phyloP scores from a whole-genome alignment of 192 early-diverging fungal species.

The Haplosporangium gracile region DNA sequence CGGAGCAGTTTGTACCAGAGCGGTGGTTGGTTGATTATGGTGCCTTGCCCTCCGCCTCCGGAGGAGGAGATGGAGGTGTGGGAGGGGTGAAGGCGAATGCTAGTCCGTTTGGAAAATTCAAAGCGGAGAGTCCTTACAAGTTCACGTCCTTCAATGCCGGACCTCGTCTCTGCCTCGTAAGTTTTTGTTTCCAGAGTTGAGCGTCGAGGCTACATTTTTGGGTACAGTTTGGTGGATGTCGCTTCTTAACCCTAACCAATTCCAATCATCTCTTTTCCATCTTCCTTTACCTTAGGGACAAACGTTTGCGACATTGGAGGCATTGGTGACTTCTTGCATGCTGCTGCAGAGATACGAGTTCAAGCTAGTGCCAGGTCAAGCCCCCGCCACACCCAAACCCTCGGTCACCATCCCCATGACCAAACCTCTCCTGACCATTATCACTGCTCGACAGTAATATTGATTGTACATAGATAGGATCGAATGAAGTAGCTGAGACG shows the following conservation, averaged over 20 bases:
- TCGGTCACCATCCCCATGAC: slow-evolving; percentile 57
- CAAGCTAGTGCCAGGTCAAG: slow-evolving; percentile 32
- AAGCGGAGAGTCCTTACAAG: slow-evolving; percentile 54
- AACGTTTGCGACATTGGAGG: slow-evolving; percentile 58
- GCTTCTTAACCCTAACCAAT: not conserved
- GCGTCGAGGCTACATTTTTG: too few relatives aligned
- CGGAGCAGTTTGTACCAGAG: slow-evolving; percentile 68
- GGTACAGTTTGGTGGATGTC: not conserved
- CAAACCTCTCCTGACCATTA: slow-evolving; percentile 35
- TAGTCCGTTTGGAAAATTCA: slow-evolving; percentile 52
- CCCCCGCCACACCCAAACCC: slow-evolving; percentile 8
- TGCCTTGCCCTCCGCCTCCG: not conserved
- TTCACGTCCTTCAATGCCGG: slow-evolving; percentile 72
- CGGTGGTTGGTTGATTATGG: slow-evolving; percentile 57
- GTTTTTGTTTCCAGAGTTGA: not conserved
- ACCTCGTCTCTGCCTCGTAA: slow-evolving; percentile 58
- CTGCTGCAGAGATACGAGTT: slow-evolving; percentile 48
- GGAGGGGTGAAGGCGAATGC: not conserved
- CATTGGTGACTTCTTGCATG: slow-evolving; percentile 31
- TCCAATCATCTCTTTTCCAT: not conserved
- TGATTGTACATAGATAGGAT: not conserved
- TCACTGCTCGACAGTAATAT: slow-evolving; percentile 7
- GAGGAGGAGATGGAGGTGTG: not conserved
- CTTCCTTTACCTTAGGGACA: slow-evolving; percentile 20
- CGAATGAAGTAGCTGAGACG: too few relatives aligned